Evolutionary conservation across 495 filamentous ascomycete genomes (phyloP).

Genomic region (Podospora appendiculata): DNA sequence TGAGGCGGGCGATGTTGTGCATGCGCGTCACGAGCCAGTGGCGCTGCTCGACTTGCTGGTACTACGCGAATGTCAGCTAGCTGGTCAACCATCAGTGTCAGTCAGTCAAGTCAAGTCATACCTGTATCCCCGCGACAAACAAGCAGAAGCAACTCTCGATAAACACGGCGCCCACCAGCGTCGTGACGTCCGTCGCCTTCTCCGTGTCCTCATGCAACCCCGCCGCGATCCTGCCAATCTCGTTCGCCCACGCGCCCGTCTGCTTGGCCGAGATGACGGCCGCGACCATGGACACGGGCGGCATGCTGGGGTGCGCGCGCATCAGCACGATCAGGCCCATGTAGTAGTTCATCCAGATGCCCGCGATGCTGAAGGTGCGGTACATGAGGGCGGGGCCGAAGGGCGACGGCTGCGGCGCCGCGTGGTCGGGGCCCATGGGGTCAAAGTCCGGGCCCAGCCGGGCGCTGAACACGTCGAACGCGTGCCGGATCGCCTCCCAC

Average conservation of each 20-base stretch:
- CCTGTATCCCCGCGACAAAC: constrained; percentile 76
- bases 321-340: constrained; percentile 71
- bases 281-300: constrained; percentile 80
- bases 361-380: constrained; percentile 75
- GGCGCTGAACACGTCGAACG: constrained; percentile 57
- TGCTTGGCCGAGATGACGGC: constrained; percentile 61
- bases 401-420: constrained; percentile 49
- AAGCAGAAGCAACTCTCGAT: constrained; percentile 72
- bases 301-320: constrained; percentile 80
- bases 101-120: constrained; percentile 17
- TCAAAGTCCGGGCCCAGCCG: constrained; percentile 70
- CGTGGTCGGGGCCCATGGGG: constrained; percentile 66
- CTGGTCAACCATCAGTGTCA: not conserved
- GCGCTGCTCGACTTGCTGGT: constrained; percentile 61
- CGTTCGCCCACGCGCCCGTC: constrained; percentile 61
- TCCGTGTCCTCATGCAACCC: constrained; percentile 64
- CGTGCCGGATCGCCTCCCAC: constrained; percentile 67
- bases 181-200: constrained; percentile 55
- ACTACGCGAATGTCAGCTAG: constrained; percentile 39
- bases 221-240: constrained; percentile 73
- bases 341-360: constrained; percentile 78
- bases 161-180: constrained; percentile 71
- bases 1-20: constrained; percentile 66
- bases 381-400: constrained; percentile 82
- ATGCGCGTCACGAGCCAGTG: constrained; percentile 68